phyloP scores from a whole-genome alignment of 108 stramenopile species.

The Conticribra guillardii region DNA sequence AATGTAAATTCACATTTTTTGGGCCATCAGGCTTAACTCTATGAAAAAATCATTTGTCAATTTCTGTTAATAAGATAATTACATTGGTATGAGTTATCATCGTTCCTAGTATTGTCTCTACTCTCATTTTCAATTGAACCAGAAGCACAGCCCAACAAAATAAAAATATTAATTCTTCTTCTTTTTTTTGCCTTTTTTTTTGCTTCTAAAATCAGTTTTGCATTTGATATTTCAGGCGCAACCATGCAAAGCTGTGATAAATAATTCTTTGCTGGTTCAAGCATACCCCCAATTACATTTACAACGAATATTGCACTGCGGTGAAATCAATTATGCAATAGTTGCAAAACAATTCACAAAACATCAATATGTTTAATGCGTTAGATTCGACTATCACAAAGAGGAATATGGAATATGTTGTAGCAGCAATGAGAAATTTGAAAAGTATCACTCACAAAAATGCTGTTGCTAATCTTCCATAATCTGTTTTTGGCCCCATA shows the following conservation, averaged over 20 bases:
- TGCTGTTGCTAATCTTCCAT: conserved; percentile 48
- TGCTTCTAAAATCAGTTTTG: not conserved
- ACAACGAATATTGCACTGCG: conserved; percentile 47
- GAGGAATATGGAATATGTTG: too few species aligned
- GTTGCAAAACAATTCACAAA: not conserved
- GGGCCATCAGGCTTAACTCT: too few species aligned
- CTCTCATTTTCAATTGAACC: too few species aligned
- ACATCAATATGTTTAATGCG: not conserved
- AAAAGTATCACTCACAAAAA: conserved; percentile 40
- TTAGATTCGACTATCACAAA: not conserved
- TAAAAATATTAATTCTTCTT: conserved; percentile 5
- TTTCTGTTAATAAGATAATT: too few species aligned
- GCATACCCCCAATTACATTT: conserved; percentile 49
- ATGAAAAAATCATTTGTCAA: too few species aligned
- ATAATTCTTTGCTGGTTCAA: conserved; percentile 35
- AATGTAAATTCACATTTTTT: too few species aligned
- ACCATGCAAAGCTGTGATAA: conserved; percentile 16
- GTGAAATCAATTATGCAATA: not conserved
- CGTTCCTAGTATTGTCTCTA: too few species aligned
- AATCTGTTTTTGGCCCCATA: conserved; percentile 42
- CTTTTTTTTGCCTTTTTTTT: not conserved
- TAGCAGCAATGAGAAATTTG: too few species aligned
- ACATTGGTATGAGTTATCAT: too few species aligned
- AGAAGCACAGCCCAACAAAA: too few species aligned
- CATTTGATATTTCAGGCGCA: not conserved